Evolutionary conservation across 805 yeast species (phyloP).

Genomic region (Babjeviella inositovora): DNA sequence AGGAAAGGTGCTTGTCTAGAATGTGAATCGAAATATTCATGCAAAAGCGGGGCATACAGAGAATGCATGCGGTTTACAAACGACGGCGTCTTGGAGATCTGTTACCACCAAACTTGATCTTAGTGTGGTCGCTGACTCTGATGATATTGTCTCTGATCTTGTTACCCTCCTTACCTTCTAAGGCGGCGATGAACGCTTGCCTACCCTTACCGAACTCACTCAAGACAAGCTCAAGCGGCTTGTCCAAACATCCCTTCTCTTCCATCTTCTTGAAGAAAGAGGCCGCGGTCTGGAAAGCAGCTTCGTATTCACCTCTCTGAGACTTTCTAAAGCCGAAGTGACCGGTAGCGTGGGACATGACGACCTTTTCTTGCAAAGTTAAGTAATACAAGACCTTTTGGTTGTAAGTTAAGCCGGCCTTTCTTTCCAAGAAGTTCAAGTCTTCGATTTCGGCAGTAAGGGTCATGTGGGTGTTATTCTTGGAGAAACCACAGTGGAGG

Average conservation of each 20-base stretch:
- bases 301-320: slow-evolving; percentile 87
- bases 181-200: slow-evolving; percentile 69
- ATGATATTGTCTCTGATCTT: slow-evolving; percentile 48
- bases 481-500: slow-evolving; percentile 60
- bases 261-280: slow-evolving; percentile 58
- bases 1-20: too few species aligned
- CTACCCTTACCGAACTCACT: slow-evolving; percentile 84
- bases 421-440: slow-evolving; percentile 35
- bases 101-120: slow-evolving; percentile 84
- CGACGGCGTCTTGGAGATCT: slow-evolving; percentile 75
- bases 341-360: slow-evolving; percentile 63
- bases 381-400: slow-evolving; percentile 65
- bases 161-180: slow-evolving; percentile 80
- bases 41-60: too few species aligned
- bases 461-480: slow-evolving; percentile 73
- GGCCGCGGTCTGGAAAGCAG: slow-evolving; percentile 72
- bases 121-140: slow-evolving; percentile 65
- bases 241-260: slow-evolving; percentile 38
- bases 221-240: slow-evolving; percentile 60
- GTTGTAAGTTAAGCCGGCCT: slow-evolving; percentile 38
- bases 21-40: too few species aligned
- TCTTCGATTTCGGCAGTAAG: slow-evolving; percentile 59
- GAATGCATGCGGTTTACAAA: slow-evolving; percentile 21
- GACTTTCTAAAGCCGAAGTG: slow-evolving; percentile 79
- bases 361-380: slow-evolving; percentile 64